These are phyloP conservation scores for Chrysochromulina tobinii DNA, from an alignment of 78 protist genomes.

Conservation along the genomic window DNA sequence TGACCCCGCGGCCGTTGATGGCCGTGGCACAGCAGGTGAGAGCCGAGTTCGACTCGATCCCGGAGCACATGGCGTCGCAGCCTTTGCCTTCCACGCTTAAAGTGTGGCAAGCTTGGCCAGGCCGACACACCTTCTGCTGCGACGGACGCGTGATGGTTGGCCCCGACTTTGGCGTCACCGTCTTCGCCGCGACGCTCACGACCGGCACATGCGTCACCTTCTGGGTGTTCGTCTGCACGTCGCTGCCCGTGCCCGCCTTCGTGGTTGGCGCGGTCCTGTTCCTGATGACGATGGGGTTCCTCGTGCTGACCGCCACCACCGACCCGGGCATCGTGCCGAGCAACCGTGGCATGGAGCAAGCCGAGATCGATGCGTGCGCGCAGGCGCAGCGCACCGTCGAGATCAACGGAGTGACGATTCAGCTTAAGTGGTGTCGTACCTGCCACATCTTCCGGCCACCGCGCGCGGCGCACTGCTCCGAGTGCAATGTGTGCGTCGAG, in stretches of 20 bases:
- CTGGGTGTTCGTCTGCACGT: neutral
- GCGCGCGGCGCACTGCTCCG: conserved; percentile 36
- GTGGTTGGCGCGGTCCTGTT: neutral
- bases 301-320: neutral
- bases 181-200: neutral
- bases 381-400: neutral
- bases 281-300: neutral
- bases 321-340: conserved; percentile 48
- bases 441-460: conserved; percentile 36
- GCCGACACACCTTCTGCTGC: neutral
- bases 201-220: neutral
- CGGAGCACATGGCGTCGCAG: neutral
- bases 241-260: neutral
- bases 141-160: conserved; percentile 3
- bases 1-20: too few relatives aligned
- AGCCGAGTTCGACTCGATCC: neutral
- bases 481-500: conserved; percentile 31
- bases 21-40: too few relatives aligned
- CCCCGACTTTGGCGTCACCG: neutral
- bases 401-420: neutral
- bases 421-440: conserved; percentile 10
- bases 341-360: neutral
- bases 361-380: neutral
- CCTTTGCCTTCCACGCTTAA: neutral
- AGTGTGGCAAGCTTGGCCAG: neutral